Percentiles rank a stretch among this genome's conserved stretches.
phyloP scores from a whole-genome alignment of 768 basidiomycete genomes.

The Candolleomyces eurysporus region DNA sequence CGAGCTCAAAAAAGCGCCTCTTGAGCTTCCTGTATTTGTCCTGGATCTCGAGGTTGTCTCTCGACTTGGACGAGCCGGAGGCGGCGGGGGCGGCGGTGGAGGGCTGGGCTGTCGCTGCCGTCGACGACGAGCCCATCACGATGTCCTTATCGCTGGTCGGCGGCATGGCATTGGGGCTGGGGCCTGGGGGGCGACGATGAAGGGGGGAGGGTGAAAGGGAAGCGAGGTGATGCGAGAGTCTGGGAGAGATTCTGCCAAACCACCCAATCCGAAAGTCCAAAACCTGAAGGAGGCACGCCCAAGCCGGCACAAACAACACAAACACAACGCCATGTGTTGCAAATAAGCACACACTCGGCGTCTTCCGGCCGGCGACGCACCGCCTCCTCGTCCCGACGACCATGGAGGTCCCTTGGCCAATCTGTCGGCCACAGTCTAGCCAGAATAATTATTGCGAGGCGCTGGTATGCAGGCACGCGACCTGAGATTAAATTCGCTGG shows the following conservation, averaged over 20 bases:
- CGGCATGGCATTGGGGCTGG: slow-evolving; percentile 8
- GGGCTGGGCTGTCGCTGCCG: slow-evolving; percentile 28
- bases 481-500: too few relatives aligned
- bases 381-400: not conserved
- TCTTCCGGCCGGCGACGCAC: not conserved
- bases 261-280: slow-evolving; percentile 29
- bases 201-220: slow-evolving; percentile 23
- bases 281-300: slow-evolving; percentile 30
- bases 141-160: slow-evolving; percentile 10
- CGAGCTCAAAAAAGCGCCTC: slow-evolving; percentile 62
- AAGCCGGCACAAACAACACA: slow-evolving; percentile 28
- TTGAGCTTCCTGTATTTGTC: slow-evolving; percentile 70
- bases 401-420: too few relatives aligned
- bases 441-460: too few relatives aligned
- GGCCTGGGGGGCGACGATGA: not conserved
- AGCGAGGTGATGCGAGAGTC: slow-evolving; percentile 17
- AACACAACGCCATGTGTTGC: slow-evolving; percentile 40
- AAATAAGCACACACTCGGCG: slow-evolving; percentile 25
- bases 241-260: slow-evolving; percentile 1
- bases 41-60: slow-evolving; percentile 43
- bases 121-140: slow-evolving; percentile 33
- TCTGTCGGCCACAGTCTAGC: too few relatives aligned
- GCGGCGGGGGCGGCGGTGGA: slow-evolving; percentile 20
- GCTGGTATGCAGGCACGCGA: too few relatives aligned
- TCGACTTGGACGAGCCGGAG: slow-evolving; percentile 24